A percentile compares a stretch with the other conserved stretches of the same genome.
Conservation (phyloP, 73 alveolate species). For the Blepharisma stoltei region DNA sequence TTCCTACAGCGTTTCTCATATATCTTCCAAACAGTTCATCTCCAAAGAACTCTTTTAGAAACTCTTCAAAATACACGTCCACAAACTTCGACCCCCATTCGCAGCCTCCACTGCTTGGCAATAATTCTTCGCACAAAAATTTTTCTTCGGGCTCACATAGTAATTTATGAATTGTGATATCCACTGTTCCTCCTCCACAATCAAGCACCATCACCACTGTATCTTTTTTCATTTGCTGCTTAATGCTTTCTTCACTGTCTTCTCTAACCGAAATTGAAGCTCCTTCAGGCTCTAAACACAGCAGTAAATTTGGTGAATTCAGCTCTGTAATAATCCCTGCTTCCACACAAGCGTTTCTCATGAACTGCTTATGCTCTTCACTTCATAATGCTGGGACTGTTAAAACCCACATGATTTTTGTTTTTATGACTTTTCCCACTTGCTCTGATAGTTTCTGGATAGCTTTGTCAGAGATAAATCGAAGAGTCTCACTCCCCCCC, state of each 20-base stretch:
- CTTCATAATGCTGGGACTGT: constrained; percentile 99
- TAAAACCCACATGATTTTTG: constrained; percentile 96
- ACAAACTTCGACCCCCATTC: constrained; percentile 99
- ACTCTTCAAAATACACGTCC: constrained; percentile 92
- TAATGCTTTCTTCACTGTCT: constrained; percentile 87
- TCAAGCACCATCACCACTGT: constrained; percentile 93
- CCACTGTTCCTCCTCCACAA: constrained; percentile 99
- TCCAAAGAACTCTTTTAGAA: constrained; percentile 88
- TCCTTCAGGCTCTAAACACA: constrained; percentile 98
- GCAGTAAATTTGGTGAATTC: constrained; percentile 85
- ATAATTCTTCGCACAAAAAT: constrained; percentile 91
- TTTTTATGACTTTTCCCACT: constrained; percentile 90
- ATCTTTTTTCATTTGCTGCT: constrained; percentile 79
- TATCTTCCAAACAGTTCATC: constrained; percentile 76
- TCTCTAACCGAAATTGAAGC: constrained; percentile 96
- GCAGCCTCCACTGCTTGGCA: constrained; percentile 98
- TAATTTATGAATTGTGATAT: constrained; percentile 91
- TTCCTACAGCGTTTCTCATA: constrained; percentile 85
- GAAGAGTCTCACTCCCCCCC: constrained; percentile 90
- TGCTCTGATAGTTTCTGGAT: constrained; percentile 87
- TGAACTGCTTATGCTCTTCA: constrained; percentile 94
- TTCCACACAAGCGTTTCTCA: constrained; percentile 95
- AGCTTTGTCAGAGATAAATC: constrained; percentile 90
- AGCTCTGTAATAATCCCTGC: constrained; percentile 90
- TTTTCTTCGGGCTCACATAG: constrained; percentile 91